phyloP scores from a whole-genome alignment of 768 basidiomycete genomes.

The Termitomyces eurrhizus region DNA sequence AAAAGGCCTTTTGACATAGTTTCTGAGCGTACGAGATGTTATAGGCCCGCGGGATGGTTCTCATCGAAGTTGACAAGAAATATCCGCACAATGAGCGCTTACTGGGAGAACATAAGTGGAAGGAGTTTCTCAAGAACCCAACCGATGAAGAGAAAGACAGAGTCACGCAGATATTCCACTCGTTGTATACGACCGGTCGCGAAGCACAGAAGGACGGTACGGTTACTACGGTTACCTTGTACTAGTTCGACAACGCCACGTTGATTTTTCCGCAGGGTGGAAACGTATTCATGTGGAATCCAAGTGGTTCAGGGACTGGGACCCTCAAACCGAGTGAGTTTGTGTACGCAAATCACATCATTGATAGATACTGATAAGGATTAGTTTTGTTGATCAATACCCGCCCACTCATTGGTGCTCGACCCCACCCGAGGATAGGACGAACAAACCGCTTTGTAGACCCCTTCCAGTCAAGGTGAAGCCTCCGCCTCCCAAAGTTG shows the following conservation, averaged over 20 bases:
- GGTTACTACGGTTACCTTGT: slow-evolving; percentile 23
- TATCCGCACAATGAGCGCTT: slow-evolving; percentile 31
- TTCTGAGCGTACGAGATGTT: slow-evolving; percentile 3
- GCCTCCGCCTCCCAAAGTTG: slow-evolving; percentile 25
- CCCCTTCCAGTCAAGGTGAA: slow-evolving; percentile 34
- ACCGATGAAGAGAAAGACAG: slow-evolving; percentile 31
- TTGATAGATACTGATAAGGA: slow-evolving; percentile 7
- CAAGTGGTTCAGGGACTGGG: slow-evolving; percentile 39
- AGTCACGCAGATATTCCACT: slow-evolving; percentile 39
- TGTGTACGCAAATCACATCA: not conserved
- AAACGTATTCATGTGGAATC: slow-evolving; percentile 39
- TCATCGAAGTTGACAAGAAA: slow-evolving; percentile 41
- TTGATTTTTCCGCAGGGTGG: slow-evolving; percentile 36
- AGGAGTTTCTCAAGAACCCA: slow-evolving; percentile 39
- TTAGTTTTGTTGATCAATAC: slow-evolving; percentile 33
- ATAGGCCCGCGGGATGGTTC: slow-evolving; percentile 44
- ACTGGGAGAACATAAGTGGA: slow-evolving; percentile 51
- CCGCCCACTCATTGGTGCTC: slow-evolving; percentile 38
- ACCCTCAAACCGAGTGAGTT: slow-evolving; percentile 29
- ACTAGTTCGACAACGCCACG: not conserved
- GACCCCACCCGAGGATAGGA: slow-evolving; percentile 37
- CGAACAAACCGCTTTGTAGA: slow-evolving; percentile 41
- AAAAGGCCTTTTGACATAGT: not conserved
- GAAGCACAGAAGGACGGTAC: slow-evolving; percentile 47
- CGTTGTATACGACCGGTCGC: slow-evolving; percentile 36